Percentiles rank a stretch among this genome's conserved stretches.
Evolutionary conservation across 495 filamentous ascomycete species (phyloP).

Genomic region (Usnea hakonensis): DNA sequence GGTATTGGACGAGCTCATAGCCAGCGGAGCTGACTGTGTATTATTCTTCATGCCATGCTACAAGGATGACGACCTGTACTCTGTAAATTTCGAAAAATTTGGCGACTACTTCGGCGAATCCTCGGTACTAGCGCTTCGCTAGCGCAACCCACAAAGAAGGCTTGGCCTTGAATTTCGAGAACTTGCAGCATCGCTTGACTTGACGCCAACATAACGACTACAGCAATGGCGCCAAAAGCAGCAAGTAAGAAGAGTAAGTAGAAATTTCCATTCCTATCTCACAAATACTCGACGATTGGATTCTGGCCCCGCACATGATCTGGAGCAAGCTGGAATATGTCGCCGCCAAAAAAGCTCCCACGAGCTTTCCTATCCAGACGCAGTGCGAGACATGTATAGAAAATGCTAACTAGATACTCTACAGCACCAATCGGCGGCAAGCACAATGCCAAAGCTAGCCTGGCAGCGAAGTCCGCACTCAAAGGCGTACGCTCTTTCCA

Average conservation of each 20-base stretch:
- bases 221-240: slow-evolving; percentile 66
- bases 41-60: slow-evolving; percentile 3
- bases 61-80: neutral
- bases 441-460: slow-evolving; percentile 68
- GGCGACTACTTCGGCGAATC: neutral
- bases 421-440: slow-evolving; percentile 59
- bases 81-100: too few species aligned
- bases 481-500: slow-evolving; percentile 63
- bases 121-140: slow-evolving; percentile 14
- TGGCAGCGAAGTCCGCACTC: slow-evolving; percentile 88
- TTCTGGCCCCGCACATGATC: too few species aligned
- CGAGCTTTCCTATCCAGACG: neutral
- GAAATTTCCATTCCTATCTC: slow-evolving; percentile 3
- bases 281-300: too few species aligned
- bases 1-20: neutral
- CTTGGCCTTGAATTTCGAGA: slow-evolving; percentile 41
- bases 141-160: slow-evolving; percentile 39
- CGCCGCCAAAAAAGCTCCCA: neutral
- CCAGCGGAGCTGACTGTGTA: slow-evolving; percentile 5
- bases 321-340: neutral
- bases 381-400: neutral
- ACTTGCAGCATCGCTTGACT: slow-evolving; percentile 38
- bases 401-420: slow-evolving; percentile 40
- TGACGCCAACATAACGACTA: slow-evolving; percentile 37
- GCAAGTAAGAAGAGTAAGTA: slow-evolving; percentile 62